Conservation (phyloP, 441 rosid species). For the Eutrema salsugineum region DNA sequence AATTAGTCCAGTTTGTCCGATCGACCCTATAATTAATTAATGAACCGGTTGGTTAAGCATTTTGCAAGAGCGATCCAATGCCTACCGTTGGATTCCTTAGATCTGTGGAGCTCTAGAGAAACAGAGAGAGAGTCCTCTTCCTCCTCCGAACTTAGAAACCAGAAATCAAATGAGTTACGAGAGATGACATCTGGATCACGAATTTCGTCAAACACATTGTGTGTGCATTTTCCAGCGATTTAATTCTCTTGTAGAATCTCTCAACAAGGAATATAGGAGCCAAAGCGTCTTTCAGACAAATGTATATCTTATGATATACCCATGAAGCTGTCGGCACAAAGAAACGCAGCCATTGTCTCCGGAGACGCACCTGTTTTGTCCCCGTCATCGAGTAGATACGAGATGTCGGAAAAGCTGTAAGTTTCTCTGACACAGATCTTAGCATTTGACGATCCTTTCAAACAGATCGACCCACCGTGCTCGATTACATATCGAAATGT, state of each 20-base stretch:
- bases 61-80: conserved; percentile 12
- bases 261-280: conserved; percentile 37
- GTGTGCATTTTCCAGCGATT: conserved; percentile 32
- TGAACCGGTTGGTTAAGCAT: conserved; percentile 15
- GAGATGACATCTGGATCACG: conserved; percentile 51
- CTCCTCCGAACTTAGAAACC: conserved; percentile 22
- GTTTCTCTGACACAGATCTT: conserved; percentile 14
- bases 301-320: conserved; percentile 44
- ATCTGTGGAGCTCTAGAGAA: conserved; percentile 1
- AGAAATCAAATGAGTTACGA: conserved; percentile 38
- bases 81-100: conserved; percentile 23
- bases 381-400: background rate
- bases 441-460: background rate
- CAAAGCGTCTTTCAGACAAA: conserved; percentile 34
- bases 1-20: background rate
- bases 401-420: conserved; percentile 8
- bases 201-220: conserved; percentile 63
- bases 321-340: conserved; percentile 50
- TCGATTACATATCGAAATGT: background rate
- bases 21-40: background rate
- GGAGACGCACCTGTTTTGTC: conserved; percentile 20
- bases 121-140: background rate
- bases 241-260: conserved; percentile 32
- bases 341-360: conserved; percentile 37
- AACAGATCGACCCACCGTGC: background rate